Percentiles rank a stretch among this genome's conserved stretches.
Conservation (phyloP, 2,329 filamentous ascomycete genomes). For the Penicillium sp. region DNA sequence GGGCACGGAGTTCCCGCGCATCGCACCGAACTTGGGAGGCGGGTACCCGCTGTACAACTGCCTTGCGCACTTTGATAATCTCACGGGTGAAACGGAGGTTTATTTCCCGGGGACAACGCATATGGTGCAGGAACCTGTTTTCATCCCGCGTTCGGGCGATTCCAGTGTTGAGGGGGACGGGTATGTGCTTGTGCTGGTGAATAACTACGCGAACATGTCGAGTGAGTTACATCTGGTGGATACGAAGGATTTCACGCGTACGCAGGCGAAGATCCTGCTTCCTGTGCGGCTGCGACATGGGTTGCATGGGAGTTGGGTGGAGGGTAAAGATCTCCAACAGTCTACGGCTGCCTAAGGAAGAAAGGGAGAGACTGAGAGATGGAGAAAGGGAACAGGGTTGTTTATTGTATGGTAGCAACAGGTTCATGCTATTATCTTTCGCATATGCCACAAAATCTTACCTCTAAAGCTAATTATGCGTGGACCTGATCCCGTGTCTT, state of each 20-base stretch:
- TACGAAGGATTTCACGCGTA: slow-evolving; percentile 16
- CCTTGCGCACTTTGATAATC: slow-evolving; percentile 50
- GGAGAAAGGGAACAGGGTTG: no score
- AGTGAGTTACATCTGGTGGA: slow-evolving; percentile 31
- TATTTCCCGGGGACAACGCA: slow-evolving; percentile 53
- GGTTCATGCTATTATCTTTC: no score
- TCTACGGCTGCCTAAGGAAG: no score
- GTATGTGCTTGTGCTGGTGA: slow-evolving; percentile 28
- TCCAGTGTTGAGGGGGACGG: slow-evolving; percentile 28
- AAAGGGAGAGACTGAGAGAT: no score
- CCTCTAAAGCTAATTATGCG: no score
- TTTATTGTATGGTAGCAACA: no score
- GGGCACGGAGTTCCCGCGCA: slow-evolving; percentile 33
- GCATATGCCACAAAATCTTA: no score
- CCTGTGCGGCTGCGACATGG: slow-evolving; percentile 26
- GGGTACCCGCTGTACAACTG: slow-evolving; percentile 50
- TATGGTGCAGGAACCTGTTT: slow-evolving; percentile 32
- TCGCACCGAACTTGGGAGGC: slow-evolving; percentile 36
- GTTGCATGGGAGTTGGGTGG: slow-evolving; percentile 31
- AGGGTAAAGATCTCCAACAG: not conserved
- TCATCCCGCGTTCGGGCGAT: slow-evolving; percentile 23
- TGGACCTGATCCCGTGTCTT: no score
- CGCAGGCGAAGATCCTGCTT: slow-evolving; percentile 21
- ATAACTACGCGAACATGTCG: slow-evolving; percentile 29
- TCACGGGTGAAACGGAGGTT: slow-evolving; percentile 43